A percentile compares a stretch with the other conserved stretches of the same genome.
Conservation (phyloP, 352 stramenopile species). For the Peronosclerospora sorghi region DNA sequence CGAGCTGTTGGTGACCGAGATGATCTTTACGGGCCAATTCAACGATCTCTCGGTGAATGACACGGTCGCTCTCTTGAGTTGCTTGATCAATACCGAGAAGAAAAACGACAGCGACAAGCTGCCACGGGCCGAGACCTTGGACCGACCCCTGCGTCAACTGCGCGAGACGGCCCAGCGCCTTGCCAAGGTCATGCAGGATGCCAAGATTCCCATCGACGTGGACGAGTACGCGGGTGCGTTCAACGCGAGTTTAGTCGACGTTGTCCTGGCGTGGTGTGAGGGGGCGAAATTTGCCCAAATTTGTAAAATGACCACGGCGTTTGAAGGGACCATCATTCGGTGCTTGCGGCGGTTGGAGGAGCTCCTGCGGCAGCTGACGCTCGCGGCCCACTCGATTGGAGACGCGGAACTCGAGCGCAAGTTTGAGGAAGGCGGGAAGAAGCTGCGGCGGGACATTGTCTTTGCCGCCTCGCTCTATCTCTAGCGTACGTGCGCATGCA, state of each 20-base stretch:
- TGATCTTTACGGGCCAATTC: slow-evolving; percentile 98
- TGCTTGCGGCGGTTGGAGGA: slow-evolving; percentile 95
- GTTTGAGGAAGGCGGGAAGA: slow-evolving; percentile 94
- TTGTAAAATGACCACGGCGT: slow-evolving; percentile 95
- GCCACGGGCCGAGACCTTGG: slow-evolving; percentile 67
- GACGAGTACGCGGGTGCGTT: slow-evolving; percentile 97
- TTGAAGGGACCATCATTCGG: slow-evolving; percentile 98
- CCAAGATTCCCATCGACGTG: slow-evolving; percentile 91
- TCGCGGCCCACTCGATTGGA: slow-evolving; percentile 93
- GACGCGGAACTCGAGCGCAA: slow-evolving; percentile 95
- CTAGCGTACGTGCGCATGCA: slow-evolving; percentile 26
- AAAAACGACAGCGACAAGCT: slow-evolving; percentile 82
- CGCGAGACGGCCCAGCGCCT: slow-evolving; percentile 90
- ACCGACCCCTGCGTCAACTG: slow-evolving; percentile 88
- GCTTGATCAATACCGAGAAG: slow-evolving; percentile 94
- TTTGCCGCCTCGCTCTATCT: slow-evolving; percentile 99
- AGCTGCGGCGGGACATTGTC: slow-evolving; percentile 98
- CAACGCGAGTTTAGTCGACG: slow-evolving; percentile 96
- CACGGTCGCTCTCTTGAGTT: slow-evolving; percentile 92
- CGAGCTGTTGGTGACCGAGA: slow-evolving; percentile 96
- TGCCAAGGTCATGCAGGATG: slow-evolving; percentile 85
- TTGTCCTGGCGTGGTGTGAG: slow-evolving; percentile 95
- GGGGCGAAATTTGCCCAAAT: slow-evolving; percentile 98
- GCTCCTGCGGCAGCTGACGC: slow-evolving; percentile 92
- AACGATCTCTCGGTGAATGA: slow-evolving; percentile 97